These are phyloP conservation scores for Pseudocercospora vitis DNA, from an alignment of 2,329 filamentous ascomycete species.

Conservation along the genomic window DNA sequence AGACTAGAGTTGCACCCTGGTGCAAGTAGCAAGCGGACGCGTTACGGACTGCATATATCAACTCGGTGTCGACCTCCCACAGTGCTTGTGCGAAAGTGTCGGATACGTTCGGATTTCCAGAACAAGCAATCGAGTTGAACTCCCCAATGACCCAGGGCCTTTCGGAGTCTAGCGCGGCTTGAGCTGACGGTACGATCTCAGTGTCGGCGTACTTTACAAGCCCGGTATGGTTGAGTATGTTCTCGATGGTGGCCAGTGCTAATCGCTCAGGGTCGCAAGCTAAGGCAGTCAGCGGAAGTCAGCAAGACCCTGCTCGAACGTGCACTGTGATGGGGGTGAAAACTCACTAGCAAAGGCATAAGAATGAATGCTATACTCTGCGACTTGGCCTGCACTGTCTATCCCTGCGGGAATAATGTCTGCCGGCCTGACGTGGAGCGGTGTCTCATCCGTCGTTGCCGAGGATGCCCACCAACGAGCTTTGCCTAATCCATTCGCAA, in stretches of 20 bases:
- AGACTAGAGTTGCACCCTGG: slow-evolving; percentile 34
- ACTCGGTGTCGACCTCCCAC: slow-evolving; percentile 43
- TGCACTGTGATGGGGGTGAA: background rate
- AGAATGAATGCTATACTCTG: slow-evolving; percentile 35
- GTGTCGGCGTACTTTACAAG: slow-evolving; percentile 31
- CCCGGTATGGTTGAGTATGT: slow-evolving; percentile 35
- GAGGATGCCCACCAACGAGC: slow-evolving; percentile 34
- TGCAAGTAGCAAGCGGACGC: slow-evolving; percentile 42
- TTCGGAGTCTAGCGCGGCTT: slow-evolving; percentile 32
- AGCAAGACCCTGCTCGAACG: background rate
- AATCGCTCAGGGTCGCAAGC: slow-evolving; percentile 31
- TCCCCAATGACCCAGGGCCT: slow-evolving; percentile 41
- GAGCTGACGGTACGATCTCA: slow-evolving; percentile 34
- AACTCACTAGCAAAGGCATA: slow-evolving; percentile 32
- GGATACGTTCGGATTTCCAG: slow-evolving; percentile 42
- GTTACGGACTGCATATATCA: slow-evolving; percentile 44
- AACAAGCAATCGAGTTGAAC: slow-evolving; percentile 45
- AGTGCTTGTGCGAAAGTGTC: slow-evolving; percentile 46
- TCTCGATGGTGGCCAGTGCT: slow-evolving; percentile 30
- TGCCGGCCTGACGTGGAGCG: slow-evolving; percentile 32
- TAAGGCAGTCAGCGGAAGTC: background rate
- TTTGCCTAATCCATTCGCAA: slow-evolving; percentile 12
- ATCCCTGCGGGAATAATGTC: slow-evolving; percentile 35
- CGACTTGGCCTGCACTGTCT: slow-evolving; percentile 29
- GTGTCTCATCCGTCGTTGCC: slow-evolving; percentile 33